These are phyloP conservation scores for Pyronema domesticum DNA, from an alignment of 495 filamentous ascomycete species.

Conservation along the genomic window DNA sequence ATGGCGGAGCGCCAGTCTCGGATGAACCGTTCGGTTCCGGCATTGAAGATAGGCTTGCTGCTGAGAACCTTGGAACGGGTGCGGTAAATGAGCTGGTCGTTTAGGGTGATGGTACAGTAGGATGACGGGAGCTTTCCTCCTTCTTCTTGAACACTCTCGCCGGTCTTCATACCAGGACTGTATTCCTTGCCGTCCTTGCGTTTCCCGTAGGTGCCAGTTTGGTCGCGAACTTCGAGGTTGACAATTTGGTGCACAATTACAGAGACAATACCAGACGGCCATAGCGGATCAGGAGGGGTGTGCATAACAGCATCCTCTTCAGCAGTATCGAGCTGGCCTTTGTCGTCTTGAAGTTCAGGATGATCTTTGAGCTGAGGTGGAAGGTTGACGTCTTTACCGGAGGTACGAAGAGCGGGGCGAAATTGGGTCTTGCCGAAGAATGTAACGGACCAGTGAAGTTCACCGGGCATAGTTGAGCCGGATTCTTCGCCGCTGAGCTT, in stretches of 20 bases:
- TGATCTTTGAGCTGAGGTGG: conserved; percentile 53
- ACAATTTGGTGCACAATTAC: conserved; percentile 88
- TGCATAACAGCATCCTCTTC: conserved; percentile 70
- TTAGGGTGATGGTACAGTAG: conserved; percentile 80
- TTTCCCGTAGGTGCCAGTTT: conserved; percentile 50
- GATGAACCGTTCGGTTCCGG: conserved; percentile 85
- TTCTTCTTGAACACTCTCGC: conserved; percentile 67
- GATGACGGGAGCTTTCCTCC: conserved; percentile 60
- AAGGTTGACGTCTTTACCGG: conserved; percentile 64
- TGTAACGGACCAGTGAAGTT: conserved; percentile 89
- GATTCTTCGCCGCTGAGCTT: conserved; percentile 63
- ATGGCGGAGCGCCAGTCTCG: conserved; percentile 81
- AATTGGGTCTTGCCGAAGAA: conserved; percentile 83
- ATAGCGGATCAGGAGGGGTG: conserved; percentile 84
- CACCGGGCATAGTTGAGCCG: conserved; percentile 75
- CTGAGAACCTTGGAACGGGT: conserved; percentile 81
- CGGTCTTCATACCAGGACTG: conserved; percentile 74
- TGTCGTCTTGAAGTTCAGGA: conserved; percentile 70
- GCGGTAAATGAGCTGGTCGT: conserved; percentile 77
- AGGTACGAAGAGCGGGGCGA: conserved; percentile 60
- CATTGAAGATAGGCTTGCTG: conserved; percentile 90
- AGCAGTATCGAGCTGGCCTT: conserved; percentile 55
- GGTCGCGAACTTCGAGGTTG: conserved; percentile 70
- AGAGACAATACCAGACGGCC: conserved; percentile 72
- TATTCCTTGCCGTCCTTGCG: conserved; percentile 66